phyloP scores from a whole-genome alignment of 805 yeast genomes.

The Zygoascus bituminiphila region DNA sequence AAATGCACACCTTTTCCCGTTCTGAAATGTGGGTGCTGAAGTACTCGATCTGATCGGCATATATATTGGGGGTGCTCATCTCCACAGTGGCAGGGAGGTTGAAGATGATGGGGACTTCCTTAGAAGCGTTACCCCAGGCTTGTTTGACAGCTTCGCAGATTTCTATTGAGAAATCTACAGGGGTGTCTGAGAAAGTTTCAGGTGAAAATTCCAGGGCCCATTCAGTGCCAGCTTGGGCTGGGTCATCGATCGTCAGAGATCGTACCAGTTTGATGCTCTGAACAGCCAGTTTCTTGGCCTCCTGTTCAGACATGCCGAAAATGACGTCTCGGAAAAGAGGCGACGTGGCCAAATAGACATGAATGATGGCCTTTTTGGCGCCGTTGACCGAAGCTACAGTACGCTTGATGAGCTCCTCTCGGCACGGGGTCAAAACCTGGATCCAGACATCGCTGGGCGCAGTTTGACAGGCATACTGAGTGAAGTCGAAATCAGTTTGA shows the following conservation, averaged over 20 bases:
- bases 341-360: constrained; percentile 68
- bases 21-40: constrained; percentile 52
- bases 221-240: constrained; percentile 41
- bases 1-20: constrained; percentile 63
- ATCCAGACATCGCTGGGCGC: constrained; percentile 72
- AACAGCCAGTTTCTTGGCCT: constrained; percentile 53
- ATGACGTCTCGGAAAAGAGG: constrained; percentile 67
- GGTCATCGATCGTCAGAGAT: constrained; percentile 61
- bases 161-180: constrained; percentile 51
- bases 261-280: constrained; percentile 56
- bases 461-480: constrained; percentile 61
- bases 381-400: constrained; percentile 68
- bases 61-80: constrained; percentile 70
- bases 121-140: constrained; percentile 61
- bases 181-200: constrained; percentile 68
- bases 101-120: constrained; percentile 60
- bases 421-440: constrained; percentile 69
- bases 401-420: constrained; percentile 62
- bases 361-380: constrained; percentile 68
- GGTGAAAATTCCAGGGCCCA: constrained; percentile 80
- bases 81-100: constrained; percentile 83
- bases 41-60: constrained; percentile 79
- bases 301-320: constrained; percentile 50
- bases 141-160: constrained; percentile 68
- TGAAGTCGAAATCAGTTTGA: constrained; percentile 73